These are phyloP conservation scores for Apiospora phragmitis DNA, from an alignment of 2,329 filamentous ascomycete species.

Conservation along the genomic window DNA sequence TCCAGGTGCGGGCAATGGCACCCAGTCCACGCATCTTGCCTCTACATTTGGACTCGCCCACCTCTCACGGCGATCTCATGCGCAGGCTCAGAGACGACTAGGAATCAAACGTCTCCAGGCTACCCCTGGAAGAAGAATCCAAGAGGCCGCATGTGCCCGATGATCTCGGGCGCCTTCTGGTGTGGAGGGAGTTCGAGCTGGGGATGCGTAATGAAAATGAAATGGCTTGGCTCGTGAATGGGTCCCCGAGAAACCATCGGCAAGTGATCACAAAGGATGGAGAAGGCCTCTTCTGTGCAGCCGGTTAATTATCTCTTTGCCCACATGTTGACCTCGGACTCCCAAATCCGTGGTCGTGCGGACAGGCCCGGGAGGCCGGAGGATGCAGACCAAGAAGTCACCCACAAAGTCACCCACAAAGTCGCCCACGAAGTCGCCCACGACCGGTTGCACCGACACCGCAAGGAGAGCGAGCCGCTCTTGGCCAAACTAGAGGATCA, in stretches of 20 bases:
- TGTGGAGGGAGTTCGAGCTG: neutral
- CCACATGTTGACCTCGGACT: neutral
- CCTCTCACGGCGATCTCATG: constrained; percentile 25
- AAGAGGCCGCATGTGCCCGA: neutral
- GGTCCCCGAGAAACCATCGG: neutral
- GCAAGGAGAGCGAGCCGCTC: neutral
- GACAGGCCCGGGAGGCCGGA: neutral
- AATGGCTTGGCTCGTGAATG: neutral
- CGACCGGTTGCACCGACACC: neutral
- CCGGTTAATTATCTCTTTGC: neutral
- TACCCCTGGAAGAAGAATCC: neutral
- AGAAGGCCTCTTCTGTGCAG: neutral
- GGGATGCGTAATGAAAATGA: neutral
- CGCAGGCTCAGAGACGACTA: constrained; percentile 8
- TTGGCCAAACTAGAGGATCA: neutral
- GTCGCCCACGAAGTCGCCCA: too few relatives aligned
- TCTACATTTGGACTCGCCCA: constrained; percentile 19
- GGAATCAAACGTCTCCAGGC: neutral
- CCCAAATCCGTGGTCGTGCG: neutral
- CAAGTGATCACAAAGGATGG: neutral
- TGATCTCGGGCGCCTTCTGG: neutral
- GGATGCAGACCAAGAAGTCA: neutral
- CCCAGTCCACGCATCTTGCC: constrained; percentile 19
- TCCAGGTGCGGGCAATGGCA: constrained; percentile 26
- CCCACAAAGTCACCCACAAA: too few relatives aligned